These are phyloP conservation scores for Polyporus tsugae DNA, from an alignment of 1,284 basidiomycete species.

Conservation along the genomic window DNA sequence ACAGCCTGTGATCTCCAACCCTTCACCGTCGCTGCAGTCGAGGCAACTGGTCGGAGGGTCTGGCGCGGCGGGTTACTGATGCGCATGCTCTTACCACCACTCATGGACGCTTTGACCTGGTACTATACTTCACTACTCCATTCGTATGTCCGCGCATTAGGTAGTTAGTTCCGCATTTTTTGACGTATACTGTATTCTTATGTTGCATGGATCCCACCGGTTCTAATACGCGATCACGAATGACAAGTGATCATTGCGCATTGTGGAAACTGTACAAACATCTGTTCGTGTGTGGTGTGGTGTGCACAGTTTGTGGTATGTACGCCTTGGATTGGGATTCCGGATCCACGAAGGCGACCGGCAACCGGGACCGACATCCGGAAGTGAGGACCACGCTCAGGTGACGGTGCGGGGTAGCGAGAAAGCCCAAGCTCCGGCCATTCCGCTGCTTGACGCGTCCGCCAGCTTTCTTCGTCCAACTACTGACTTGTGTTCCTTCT, in stretches of 20 bases:
- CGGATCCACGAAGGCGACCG: not conserved
- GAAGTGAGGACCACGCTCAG: conserved; percentile 24
- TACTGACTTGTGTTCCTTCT: not conserved
- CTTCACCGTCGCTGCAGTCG: conserved; percentile 71
- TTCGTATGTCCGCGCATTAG: conserved; percentile 28
- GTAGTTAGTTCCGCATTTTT: conserved; percentile 20
- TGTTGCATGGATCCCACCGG: conserved; percentile 29
- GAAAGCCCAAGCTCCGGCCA: conserved; percentile 26
- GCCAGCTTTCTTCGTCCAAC: not conserved
- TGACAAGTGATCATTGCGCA: conserved; percentile 11
- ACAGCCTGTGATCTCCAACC: conserved; percentile 57
- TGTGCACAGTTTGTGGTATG: too few relatives aligned
- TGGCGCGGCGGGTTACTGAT: conserved; percentile 52
- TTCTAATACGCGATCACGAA: conserved; percentile 28
- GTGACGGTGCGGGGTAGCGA: conserved; percentile 25
- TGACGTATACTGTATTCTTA: conserved; percentile 32
- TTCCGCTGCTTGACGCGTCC: not conserved
- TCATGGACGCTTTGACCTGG: conserved; percentile 23
- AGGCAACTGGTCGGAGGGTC: conserved; percentile 58
- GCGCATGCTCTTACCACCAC: not conserved
- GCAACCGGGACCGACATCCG: conserved; percentile 4
- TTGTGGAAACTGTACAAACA: conserved; percentile 4
- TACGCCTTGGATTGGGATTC: too few relatives aligned
- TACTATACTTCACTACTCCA: conserved; percentile 30
- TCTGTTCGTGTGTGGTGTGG: not conserved